phyloP scores from a whole-genome alignment of 306 rosid species.

The Cercis canadensis region DNA sequence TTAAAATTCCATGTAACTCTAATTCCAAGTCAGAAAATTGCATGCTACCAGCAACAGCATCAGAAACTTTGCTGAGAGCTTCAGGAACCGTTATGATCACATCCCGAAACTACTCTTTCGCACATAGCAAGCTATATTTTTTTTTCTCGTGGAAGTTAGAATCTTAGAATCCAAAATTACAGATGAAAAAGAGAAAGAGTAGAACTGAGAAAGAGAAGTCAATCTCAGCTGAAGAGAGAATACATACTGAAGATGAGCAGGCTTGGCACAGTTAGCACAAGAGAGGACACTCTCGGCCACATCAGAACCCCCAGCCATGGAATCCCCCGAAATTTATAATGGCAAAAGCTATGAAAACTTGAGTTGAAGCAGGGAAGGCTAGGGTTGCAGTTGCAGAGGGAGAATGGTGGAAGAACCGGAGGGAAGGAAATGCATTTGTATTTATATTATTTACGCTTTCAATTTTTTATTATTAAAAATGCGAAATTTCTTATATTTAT shows the following conservation, averaged over 20 bases:
- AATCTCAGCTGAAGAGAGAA: not conserved
- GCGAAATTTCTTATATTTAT: no score
- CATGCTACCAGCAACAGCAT: not conserved
- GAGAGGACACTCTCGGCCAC: slow-evolving; percentile 54
- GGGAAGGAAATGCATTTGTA: not conserved
- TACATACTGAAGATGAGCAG: slow-evolving; percentile 86
- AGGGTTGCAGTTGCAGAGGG: slow-evolving; percentile 30
- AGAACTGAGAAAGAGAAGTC: not conserved
- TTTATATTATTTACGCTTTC: not conserved
- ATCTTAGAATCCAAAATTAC: not conserved
- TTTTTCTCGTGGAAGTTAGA: not conserved
- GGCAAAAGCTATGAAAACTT: not conserved
- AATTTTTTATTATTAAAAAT: not conserved
- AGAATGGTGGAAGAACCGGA: not conserved
- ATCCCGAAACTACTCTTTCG: slow-evolving; percentile 1
- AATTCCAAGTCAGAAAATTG: not conserved
- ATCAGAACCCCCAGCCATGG: slow-evolving; percentile 70
- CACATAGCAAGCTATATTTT: slow-evolving; percentile 1
- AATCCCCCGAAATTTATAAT: not conserved
- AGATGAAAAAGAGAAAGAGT: not conserved
- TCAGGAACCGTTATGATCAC: slow-evolving; percentile 5
- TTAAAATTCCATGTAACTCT: not conserved
- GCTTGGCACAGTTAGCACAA: slow-evolving; percentile 76
- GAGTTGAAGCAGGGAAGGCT: not conserved
- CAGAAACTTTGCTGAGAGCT: not conserved